Base-by-base conservation (phyloP, 2,329 filamentous ascomycete genomes). In the Lithohypha guttulata region DNA sequence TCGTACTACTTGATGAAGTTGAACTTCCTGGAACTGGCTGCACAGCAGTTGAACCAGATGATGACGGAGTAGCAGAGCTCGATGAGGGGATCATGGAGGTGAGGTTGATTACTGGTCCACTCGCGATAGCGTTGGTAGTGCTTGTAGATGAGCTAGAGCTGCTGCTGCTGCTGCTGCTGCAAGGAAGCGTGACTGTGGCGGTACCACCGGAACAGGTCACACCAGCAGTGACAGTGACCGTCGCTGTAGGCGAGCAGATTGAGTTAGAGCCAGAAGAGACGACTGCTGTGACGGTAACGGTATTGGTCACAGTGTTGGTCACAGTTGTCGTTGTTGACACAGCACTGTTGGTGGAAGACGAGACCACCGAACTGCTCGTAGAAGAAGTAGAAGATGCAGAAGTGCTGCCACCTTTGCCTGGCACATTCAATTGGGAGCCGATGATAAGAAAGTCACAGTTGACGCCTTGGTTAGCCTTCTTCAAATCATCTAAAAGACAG, bases 401-500 rank as follows among this genome's bases (percentile, higher is more conserved):
- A 13, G 13, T n/a, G 6, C 17, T 13, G 17, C 33, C 13, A 17
- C 20, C 7, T n/a, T 20, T 22, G 6, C 19, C 23, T n/a, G 26
- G 36, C 11, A 39, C 17, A 20, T 14, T 39, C 13, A 39, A 8
- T 14, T 3, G 22, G 17, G 11, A 18, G 15, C 36, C 27, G 5
- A 31, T 17, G 45, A 41, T 10, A 34, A 36, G 33, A 37, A 43
- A 25, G 40, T 34, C 26, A 42, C 45, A 48, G 17, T 48, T 36
- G 26, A 48, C 13, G 15, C 31, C 37, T 4, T 46, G 42, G 39
- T 50, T 50, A 3, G 41, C 46, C 34, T 26, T 30, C 5, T 43
- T 23, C n/a, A 50, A 31, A 6, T 33, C 45, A 41, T 45, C 44
- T 15, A 34, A 44, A 23, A 26, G 40, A 26, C 44, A 48, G 17